Evolutionary conservation across 1,139 yeast genomes (phyloP).

Genomic region (Casaregolazyma suthepensis): DNA sequence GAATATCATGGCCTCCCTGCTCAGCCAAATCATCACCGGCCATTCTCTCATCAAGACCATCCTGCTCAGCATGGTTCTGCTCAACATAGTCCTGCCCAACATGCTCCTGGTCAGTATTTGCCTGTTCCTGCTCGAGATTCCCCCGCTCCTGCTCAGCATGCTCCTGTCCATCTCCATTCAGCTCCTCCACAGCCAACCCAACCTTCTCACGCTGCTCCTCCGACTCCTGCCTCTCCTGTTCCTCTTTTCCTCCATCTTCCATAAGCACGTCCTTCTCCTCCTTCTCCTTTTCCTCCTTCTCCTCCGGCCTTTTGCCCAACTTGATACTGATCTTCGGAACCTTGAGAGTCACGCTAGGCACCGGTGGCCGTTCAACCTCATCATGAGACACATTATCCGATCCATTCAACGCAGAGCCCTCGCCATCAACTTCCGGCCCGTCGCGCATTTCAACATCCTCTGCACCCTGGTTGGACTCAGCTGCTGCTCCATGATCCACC

Average conservation of each 20-base stretch:
- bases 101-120: too few species aligned
- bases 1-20: too few species aligned
- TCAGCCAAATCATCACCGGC: not conserved
- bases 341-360: not conserved
- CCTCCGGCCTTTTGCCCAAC: not conserved
- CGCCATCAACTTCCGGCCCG: not conserved
- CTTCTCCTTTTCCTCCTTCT: not conserved
- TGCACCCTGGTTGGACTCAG: not conserved
- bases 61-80: not conserved
- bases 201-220: not conserved
- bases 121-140: too few species aligned
- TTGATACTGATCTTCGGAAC: not conserved
- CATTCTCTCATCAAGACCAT: not conserved
- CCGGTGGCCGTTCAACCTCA: not conserved
- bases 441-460: not conserved
- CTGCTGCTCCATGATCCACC: not conserved
- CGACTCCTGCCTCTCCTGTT: not conserved
- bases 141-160: not conserved
- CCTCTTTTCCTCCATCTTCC: conserved; percentile 8
- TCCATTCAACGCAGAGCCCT: not conserved
- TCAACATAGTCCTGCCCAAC: too few species aligned
- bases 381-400: not conserved
- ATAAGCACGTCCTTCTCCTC: not conserved
- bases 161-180: not conserved
- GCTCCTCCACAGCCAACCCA: not conserved